phyloP scores from a whole-genome alignment of 495 filamentous ascomycete genomes.

The Aspergillus sclerotiicarbonarius region DNA sequence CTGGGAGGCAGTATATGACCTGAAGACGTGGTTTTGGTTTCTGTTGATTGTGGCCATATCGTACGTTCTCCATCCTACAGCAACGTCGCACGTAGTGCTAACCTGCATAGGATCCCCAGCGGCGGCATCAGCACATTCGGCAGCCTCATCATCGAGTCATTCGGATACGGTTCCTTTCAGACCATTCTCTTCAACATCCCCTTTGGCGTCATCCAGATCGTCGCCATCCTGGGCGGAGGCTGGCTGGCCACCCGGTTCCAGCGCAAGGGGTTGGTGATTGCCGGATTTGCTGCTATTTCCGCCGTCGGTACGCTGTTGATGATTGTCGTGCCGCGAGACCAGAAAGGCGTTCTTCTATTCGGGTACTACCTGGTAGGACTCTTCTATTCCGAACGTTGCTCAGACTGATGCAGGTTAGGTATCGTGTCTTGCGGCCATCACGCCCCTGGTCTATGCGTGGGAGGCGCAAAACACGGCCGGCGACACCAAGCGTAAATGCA shows the following conservation, averaged over 20 bases:
- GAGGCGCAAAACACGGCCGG: conserved; percentile 31
- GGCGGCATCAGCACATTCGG: conserved; percentile 39
- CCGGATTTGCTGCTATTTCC: conserved; percentile 14
- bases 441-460: conserved; percentile 29
- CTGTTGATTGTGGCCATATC: conserved; percentile 27
- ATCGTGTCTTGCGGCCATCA: conserved; percentile 26
- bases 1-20: conserved; percentile 44
- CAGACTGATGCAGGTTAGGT: conserved; percentile 15
- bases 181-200: conserved; percentile 36
- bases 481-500: conserved; percentile 29
- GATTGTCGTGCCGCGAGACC: conserved; percentile 22
- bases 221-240: conserved; percentile 41
- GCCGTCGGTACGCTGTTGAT: conserved; percentile 24
- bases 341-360: conserved; percentile 27
- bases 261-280: conserved; percentile 22
- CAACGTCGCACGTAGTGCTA: neutral
- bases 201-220: conserved; percentile 42
- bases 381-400: neutral
- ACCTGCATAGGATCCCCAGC: conserved; percentile 22
- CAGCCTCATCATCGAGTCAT: conserved; percentile 35
- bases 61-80: conserved; percentile 8
- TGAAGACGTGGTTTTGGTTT: conserved; percentile 39
- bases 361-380: conserved; percentile 26
- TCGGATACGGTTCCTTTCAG: conserved; percentile 33
- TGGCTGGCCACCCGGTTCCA: conserved; percentile 40